Percentiles rank a stretch among this genome's conserved stretches.
Conservation (phyloP, 2,329 filamentous ascomycete species). For the Trichoderma oligosporum region DNA sequence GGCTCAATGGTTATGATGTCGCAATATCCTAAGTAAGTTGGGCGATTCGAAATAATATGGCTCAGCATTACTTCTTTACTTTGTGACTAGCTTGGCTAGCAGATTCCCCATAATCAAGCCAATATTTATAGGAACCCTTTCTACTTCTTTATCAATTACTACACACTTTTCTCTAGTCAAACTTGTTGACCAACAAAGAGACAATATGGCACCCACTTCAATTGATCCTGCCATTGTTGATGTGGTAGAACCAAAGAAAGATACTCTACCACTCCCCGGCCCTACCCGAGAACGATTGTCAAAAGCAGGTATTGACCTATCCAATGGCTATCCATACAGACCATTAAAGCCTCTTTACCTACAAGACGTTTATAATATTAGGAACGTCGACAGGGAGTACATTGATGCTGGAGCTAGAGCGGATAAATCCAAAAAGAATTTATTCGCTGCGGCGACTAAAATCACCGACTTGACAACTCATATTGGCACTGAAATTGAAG, state of each 20-base stretch:
- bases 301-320: constrained; percentile 67
- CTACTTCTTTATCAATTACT: background rate
- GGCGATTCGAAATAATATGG: too few species aligned
- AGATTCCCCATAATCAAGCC: background rate
- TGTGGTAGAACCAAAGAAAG: constrained; percentile 58
- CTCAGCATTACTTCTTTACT: too few species aligned
- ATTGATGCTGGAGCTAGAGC: constrained; percentile 62
- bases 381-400: constrained; percentile 52
- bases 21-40: background rate
- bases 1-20: background rate
- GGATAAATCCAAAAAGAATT: constrained; percentile 58
- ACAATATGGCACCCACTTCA: constrained; percentile 50
- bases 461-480: constrained; percentile 59
- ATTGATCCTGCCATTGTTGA: constrained; percentile 62
- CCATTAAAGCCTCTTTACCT: constrained; percentile 64
- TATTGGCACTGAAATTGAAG: constrained; percentile 63
- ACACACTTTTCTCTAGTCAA: background rate
- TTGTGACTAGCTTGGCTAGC: background rate
- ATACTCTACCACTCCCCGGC: constrained; percentile 59
- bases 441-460: constrained; percentile 59
- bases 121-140: background rate
- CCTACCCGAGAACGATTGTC: constrained; percentile 55
- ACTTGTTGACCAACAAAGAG: background rate
- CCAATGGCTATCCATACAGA: constrained; percentile 67
- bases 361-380: constrained; percentile 65